Percentiles rank a stretch among this genome's conserved stretches.
These are phyloP conservation scores for Zygoascus sp. DNA, from an alignment of 1,139 yeast species.

Conservation along the genomic window DNA sequence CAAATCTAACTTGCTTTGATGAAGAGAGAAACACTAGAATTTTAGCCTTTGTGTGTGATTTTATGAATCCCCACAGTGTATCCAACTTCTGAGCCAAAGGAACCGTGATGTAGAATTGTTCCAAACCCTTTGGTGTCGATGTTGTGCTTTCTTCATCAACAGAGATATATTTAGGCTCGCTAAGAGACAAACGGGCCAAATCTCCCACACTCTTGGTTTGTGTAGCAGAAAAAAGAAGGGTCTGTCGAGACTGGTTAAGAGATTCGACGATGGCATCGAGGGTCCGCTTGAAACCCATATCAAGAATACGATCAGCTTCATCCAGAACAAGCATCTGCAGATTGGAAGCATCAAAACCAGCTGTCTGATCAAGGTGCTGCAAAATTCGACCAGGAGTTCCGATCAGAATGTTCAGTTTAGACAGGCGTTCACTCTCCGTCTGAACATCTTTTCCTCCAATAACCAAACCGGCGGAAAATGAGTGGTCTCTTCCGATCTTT, in stretches of 20 bases:
- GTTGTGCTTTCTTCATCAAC: constrained; percentile 47
- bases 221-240: constrained; percentile 87
- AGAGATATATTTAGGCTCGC: constrained; percentile 67
- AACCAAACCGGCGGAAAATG: constrained; percentile 88
- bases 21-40: constrained; percentile 86
- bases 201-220: constrained; percentile 85
- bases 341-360: constrained; percentile 75
- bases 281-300: constrained; percentile 92
- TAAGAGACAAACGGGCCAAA: constrained; percentile 80
- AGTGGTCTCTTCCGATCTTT: constrained; percentile 74
- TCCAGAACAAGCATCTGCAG: constrained; percentile 81
- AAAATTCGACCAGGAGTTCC: constrained; percentile 96
- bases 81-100: constrained; percentile 79
- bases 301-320: constrained; percentile 94
- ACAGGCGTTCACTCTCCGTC: constrained; percentile 80
- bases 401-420: constrained; percentile 77
- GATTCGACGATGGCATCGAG: constrained; percentile 80
- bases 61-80: constrained; percentile 81
- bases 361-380: constrained; percentile 93
- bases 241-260: constrained; percentile 76
- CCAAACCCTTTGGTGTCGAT: constrained; percentile 76
- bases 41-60: constrained; percentile 80
- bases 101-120: constrained; percentile 73
- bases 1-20: constrained; percentile 91
- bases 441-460: constrained; percentile 95